A percentile compares a stretch with the other conserved stretches of the same genome.
Conservation (phyloP, 129 eudicot genomes). For the Artemisia tridentata region DNA sequence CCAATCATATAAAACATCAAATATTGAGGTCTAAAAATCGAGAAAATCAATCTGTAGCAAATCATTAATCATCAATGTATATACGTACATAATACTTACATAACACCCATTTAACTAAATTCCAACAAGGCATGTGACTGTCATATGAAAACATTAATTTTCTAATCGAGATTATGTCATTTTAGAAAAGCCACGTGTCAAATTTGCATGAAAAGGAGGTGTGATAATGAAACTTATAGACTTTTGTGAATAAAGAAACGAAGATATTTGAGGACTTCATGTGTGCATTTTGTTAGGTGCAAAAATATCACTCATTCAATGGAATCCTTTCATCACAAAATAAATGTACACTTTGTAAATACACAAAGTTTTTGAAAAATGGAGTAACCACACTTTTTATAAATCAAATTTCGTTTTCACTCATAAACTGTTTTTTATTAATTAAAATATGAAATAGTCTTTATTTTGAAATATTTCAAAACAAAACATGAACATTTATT, state of each 20-base stretch:
- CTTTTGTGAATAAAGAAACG: slow-evolving; percentile 32
- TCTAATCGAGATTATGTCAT: slow-evolving; percentile 19
- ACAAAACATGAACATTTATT: too few relatives aligned
- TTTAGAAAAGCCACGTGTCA: slow-evolving; percentile 29
- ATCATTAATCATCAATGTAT: too few relatives aligned
- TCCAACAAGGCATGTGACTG: slow-evolving; percentile 36
- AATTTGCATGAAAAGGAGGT: slow-evolving; percentile 32
- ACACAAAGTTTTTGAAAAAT: too few relatives aligned
- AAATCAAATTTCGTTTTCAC: too few relatives aligned
- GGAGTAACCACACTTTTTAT: too few relatives aligned
- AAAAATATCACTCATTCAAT: slow-evolving; percentile 20
- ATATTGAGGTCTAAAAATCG: too few relatives aligned
- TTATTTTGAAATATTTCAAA: too few relatives aligned
- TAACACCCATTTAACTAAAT: slow-evolving; percentile 23
- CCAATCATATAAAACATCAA: too few relatives aligned
- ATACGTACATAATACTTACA: slow-evolving; percentile 9
- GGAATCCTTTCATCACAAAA: background rate
- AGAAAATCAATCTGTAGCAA: too few relatives aligned
- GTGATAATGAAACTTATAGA: slow-evolving; percentile 38
- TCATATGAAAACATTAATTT: slow-evolving; percentile 35
- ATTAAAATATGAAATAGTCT: too few relatives aligned
- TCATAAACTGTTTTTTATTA: too few relatives aligned
- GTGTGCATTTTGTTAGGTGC: slow-evolving; percentile 35
- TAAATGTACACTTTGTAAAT: too few relatives aligned
- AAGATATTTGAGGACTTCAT: slow-evolving; percentile 16